These are phyloP conservation scores for Buxus sempervirens DNA, from an alignment of 164 flowering plant species.

Conservation along the genomic window DNA sequence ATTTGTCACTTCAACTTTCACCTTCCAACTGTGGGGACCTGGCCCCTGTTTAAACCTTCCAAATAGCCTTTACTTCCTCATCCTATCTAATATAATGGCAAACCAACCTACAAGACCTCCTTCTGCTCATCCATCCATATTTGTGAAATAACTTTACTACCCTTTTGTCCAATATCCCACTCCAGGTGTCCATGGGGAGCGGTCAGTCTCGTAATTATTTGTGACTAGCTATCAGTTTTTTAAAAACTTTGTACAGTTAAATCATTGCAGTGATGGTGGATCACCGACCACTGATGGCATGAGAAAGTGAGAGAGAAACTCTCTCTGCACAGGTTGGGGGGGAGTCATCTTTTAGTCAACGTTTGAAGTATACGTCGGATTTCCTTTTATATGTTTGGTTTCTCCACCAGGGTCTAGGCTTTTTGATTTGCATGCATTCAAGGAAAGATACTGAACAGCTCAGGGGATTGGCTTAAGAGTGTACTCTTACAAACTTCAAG, in stretches of 20 bases:
- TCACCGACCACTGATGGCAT: not conserved
- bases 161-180: not conserved
- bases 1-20: constrained; percentile 11
- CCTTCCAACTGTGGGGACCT: constrained; percentile 8
- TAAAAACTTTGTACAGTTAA: too few species aligned
- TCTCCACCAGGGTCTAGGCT: not conserved
- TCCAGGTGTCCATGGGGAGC: not conserved
- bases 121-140: not conserved
- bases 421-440: not conserved
- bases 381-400: not conserved
- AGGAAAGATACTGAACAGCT: not conserved
- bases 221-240: too few species aligned
- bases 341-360: not conserved
- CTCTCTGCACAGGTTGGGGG: too few species aligned
- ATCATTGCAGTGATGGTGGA: too few species aligned
- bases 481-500: not conserved
- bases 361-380: not conserved
- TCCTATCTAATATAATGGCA: not conserved
- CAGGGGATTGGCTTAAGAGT: not conserved
- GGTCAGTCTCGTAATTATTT: too few species aligned
- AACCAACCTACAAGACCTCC: not conserved
- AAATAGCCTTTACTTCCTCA: not conserved
- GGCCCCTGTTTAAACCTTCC: not conserved
- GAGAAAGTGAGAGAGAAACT: not conserved
- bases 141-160: not conserved